These are phyloP conservation scores for Umbilicaria muhlenbergii DNA, from an alignment of 495 filamentous ascomycete genomes.

Conservation along the genomic window DNA sequence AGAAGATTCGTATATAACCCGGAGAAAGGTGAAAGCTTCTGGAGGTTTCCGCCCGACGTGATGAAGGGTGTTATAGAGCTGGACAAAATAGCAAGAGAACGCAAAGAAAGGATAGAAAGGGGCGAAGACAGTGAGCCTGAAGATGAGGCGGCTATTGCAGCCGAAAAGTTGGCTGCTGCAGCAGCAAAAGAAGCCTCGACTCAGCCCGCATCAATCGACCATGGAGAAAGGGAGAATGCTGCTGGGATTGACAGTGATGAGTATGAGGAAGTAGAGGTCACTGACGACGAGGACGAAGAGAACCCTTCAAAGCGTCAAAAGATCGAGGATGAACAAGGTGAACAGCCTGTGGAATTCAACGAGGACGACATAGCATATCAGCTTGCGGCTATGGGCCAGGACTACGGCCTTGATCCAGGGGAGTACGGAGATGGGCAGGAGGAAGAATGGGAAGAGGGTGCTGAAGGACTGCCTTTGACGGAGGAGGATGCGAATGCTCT, in stretches of 20 bases:
- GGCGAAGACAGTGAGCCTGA: conserved; percentile 14
- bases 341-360: conserved; percentile 67
- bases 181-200: conserved; percentile 1
- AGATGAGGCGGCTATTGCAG: conserved; percentile 17
- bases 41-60: conserved; percentile 77
- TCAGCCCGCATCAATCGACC: conserved; percentile 2
- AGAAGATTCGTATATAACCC: conserved; percentile 80
- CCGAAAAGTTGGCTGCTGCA: conserved; percentile 10
- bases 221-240: conserved; percentile 1
- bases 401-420: conserved; percentile 53
- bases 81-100: conserved; percentile 38
- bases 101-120: conserved; percentile 27
- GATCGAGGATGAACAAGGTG: conserved; percentile 40
- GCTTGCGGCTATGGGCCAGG: conserved; percentile 69
- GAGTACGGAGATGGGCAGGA: conserved; percentile 54
- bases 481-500: conserved; percentile 53
- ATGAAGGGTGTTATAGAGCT: conserved; percentile 65
- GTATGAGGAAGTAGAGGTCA: conserved; percentile 83
- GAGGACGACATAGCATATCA: conserved; percentile 94
- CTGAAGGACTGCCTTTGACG: conserved; percentile 48
- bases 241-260: conserved; percentile 41
- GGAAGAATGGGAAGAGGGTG: conserved; percentile 55
- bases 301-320: conserved; percentile 49
- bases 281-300: conserved; percentile 43
- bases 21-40: conserved; percentile 72